These are phyloP conservation scores for Pugionium cornutum DNA, from an alignment of 345 rosid genomes.

Conservation along the genomic window DNA sequence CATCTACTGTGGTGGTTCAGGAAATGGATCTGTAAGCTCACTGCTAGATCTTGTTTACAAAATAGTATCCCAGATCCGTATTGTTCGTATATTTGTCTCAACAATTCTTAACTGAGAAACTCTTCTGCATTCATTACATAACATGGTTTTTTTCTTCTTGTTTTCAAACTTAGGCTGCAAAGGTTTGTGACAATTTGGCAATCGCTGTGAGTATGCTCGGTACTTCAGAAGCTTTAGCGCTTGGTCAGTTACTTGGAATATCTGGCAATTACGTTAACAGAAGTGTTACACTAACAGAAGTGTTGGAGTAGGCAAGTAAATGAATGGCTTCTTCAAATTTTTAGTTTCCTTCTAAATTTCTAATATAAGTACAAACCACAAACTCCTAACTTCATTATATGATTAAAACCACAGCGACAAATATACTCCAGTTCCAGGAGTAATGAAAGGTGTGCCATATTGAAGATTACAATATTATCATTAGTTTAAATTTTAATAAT, in stretches of 20 bases:
- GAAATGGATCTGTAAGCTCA: constrained; percentile 88
- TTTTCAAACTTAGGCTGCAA: constrained; percentile 66
- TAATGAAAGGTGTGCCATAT: constrained; percentile 91
- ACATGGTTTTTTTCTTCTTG: constrained; percentile 1
- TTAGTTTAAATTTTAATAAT: too few relatives aligned
- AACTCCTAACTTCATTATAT: background rate
- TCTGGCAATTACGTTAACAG: constrained; percentile 61
- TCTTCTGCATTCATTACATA: background rate
- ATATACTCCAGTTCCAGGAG: constrained; percentile 97
- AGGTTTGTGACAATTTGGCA: constrained; percentile 91
- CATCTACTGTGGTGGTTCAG: constrained; percentile 88
- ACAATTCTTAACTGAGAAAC: constrained; percentile 8
- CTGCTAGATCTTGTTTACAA: background rate
- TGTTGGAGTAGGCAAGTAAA: constrained; percentile 83
- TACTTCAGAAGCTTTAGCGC: constrained; percentile 85
- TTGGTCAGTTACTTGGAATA: constrained; percentile 86
- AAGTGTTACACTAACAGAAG: constrained; percentile 79
- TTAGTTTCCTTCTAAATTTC: background rate
- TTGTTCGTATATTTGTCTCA: background rate
- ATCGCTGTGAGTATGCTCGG: constrained; percentile 96
- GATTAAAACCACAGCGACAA: constrained; percentile 56
- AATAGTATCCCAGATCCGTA: background rate
- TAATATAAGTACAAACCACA: background rate
- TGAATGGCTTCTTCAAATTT: constrained; percentile 8
- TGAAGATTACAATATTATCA: constrained; percentile 50